phyloP scores from a whole-genome alignment of 2,329 filamentous ascomycete genomes.

The Myriosclerotinia scirpicola region DNA sequence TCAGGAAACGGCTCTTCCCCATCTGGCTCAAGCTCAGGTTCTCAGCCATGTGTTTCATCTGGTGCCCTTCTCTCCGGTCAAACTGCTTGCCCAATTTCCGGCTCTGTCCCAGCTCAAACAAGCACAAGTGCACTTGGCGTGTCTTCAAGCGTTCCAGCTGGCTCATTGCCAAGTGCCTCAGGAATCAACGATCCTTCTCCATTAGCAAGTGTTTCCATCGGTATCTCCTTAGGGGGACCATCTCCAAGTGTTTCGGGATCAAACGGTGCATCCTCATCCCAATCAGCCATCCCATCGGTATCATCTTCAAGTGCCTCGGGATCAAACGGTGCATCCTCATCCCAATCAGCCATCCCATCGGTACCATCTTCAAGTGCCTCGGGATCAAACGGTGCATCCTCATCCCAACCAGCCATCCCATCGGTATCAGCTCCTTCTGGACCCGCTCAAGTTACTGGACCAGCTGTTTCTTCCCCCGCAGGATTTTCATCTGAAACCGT shows the following conservation, averaged over 20 bases:
- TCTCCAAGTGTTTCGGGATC: too few relatives aligned
- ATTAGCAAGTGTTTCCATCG: too few relatives aligned
- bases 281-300: too few relatives aligned
- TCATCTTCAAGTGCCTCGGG: too few relatives aligned
- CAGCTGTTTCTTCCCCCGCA: background rate
- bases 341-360: too few relatives aligned
- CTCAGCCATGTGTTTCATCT: background rate
- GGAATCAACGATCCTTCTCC: background rate
- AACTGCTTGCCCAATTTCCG: background rate
- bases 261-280: too few relatives aligned
- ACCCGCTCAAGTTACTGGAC: background rate
- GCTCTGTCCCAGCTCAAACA: background rate
- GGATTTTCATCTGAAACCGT: background rate
- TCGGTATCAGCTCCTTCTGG: too few relatives aligned
- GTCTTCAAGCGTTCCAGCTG: background rate
- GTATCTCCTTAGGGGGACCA: too few relatives aligned
- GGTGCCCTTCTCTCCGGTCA: background rate
- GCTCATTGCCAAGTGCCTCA: background rate
- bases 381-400: too few relatives aligned
- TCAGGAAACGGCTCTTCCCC: background rate
- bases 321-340: too few relatives aligned
- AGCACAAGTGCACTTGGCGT: background rate
- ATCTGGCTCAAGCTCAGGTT: background rate
- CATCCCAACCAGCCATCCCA: too few relatives aligned
- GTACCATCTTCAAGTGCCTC: too few relatives aligned